Base-by-base conservation (phyloP, 2,329 filamentous ascomycete species). In the Trichoderma arundinaceum region DNA sequence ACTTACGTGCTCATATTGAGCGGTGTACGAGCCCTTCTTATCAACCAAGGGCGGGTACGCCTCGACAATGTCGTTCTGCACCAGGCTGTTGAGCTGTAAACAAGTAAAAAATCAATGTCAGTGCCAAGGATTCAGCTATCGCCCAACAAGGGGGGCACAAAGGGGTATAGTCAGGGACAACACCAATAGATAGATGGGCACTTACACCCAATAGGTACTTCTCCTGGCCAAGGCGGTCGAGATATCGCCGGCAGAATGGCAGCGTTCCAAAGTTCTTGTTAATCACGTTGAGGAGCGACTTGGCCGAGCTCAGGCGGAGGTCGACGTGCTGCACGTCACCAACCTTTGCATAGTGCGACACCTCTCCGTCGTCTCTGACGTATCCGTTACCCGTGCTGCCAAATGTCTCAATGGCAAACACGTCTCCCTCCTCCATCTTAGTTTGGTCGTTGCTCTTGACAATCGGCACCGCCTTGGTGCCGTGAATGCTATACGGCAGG, bases 401-500 rank as follows among this genome's bases (percentile, higher is more conserved):
- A 77, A 97, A 97, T 0, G 94, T 97, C 82, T 97, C 94, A 72
- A 97, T 96, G 69, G 94, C 94, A 77, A 96, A 98, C 17, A 93
- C 89, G 75, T 98, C 94, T 48, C 93, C 93, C 79, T 97, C 94
- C 80, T 97, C 94, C 94, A 98, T 98, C 84, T 96, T 97, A 60
- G 92, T 96, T 76, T 90, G 88, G 74, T 96, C 92, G 68, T 87
- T 86, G 68, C 88, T 90, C 82, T 96, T 96, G 69, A 97, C 92
- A 73, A 97, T 97, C 0, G 94, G 94, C 59, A 97, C 92, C 70
- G 91, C 93, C 84, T 97, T 97, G 72, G 88, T 91, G 66, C 94
- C 93, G 80, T 97, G 94, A 72, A 97, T 97, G 76, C 88, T 89
- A 82, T 94, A 95, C 68, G 88, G 93, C 65, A 92, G 84, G 74